phyloP scores from a whole-genome alignment of 1,284 basidiomycete genomes.

The Pascua guehoae region DNA sequence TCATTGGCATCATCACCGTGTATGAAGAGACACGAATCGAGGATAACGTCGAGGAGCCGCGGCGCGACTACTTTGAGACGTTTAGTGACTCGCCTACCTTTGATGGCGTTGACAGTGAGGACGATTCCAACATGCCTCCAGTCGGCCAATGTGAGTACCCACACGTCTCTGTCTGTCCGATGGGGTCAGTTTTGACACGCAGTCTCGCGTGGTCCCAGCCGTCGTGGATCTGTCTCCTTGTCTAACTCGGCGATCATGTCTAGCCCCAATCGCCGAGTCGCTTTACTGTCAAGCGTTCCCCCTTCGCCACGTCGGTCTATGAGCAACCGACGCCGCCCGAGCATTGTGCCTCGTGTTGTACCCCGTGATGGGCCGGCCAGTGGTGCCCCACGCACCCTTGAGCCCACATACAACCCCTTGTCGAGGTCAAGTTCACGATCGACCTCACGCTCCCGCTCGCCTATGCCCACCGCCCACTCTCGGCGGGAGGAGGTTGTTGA shows the following conservation, averaged over 20 bases:
- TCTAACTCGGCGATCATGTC: slow-evolving; percentile 17
- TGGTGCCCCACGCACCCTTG: background rate
- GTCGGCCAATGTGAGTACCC: slow-evolving; percentile 11
- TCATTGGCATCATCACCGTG: slow-evolving; percentile 85
- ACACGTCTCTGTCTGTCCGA: too few relatives aligned
- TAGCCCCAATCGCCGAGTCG: slow-evolving; percentile 31
- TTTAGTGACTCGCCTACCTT: slow-evolving; percentile 37
- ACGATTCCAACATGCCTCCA: slow-evolving; percentile 21
- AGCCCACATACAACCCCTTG: slow-evolving; percentile 35
- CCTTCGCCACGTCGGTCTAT: slow-evolving; percentile 31
- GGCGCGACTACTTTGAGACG: slow-evolving; percentile 45
- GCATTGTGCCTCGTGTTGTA: slow-evolving; percentile 30
- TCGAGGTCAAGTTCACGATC: slow-evolving; percentile 83
- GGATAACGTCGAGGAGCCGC: slow-evolving; percentile 20
- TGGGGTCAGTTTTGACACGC: background rate
- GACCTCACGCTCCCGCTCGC: slow-evolving; percentile 90
- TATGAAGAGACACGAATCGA: slow-evolving; percentile 80
- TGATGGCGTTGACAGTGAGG: slow-evolving; percentile 38
- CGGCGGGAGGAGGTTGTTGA: slow-evolving; percentile 16
- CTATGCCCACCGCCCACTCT: slow-evolving; percentile 59
- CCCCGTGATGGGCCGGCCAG: slow-evolving; percentile 27
- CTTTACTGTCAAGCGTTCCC: slow-evolving; percentile 26
- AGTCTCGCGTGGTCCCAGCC: slow-evolving; percentile 35
- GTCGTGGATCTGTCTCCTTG: slow-evolving; percentile 38
- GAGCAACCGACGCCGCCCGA: slow-evolving; percentile 33